These are phyloP conservation scores for Ailanthus altissimus DNA, from an alignment of 345 rosid species.

Conservation along the genomic window DNA sequence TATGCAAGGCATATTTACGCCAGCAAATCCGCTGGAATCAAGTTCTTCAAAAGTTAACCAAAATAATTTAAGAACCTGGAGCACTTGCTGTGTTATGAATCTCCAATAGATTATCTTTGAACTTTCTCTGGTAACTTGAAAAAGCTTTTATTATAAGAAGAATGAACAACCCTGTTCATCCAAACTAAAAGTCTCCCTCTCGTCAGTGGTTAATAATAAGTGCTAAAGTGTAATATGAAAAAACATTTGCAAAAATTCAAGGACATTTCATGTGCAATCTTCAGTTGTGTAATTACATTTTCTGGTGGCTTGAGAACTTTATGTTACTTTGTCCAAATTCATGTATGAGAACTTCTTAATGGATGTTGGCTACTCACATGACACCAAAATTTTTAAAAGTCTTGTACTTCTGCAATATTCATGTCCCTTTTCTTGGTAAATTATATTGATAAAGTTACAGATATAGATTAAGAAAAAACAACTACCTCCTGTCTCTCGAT, in stretches of 20 bases:
- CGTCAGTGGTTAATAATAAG: neutral
- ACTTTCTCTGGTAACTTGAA: neutral
- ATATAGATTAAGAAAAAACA: neutral
- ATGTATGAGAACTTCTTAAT: neutral
- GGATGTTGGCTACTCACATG: neutral
- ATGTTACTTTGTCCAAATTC: neutral
- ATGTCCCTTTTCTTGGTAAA: neutral
- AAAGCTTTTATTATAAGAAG: neutral
- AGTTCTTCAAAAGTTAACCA: neutral
- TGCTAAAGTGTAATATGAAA: neutral
- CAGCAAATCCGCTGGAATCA: neutral
- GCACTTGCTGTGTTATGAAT: neutral
- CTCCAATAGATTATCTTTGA: neutral
- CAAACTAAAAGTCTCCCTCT: neutral
- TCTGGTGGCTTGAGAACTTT: neutral
- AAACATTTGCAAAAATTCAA: neutral
- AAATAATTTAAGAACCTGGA: neutral
- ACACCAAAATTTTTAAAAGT: neutral
- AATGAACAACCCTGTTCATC: neutral
- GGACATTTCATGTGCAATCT: neutral
- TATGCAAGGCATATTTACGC: neutral
- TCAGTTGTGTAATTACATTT: neutral
- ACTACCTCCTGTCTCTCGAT: constrained; percentile 83
- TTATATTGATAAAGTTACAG: neutral
- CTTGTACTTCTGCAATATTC: neutral